Conservation (phyloP, 2,329 filamentous ascomycete genomes). For the Trichoderma asperellum region DNA sequence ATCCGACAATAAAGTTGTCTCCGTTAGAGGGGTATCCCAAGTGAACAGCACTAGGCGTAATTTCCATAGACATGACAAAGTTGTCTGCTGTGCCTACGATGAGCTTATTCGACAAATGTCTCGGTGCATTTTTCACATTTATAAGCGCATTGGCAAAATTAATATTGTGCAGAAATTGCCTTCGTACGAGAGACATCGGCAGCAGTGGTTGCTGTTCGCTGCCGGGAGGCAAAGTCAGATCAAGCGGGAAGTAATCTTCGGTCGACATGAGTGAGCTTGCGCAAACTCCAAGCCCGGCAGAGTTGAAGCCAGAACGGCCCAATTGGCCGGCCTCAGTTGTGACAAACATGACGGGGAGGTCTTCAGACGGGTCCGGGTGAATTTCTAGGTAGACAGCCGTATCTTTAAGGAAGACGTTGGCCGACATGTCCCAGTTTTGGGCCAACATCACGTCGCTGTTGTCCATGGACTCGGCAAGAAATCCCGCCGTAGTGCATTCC, state of each 20-base stretch:
- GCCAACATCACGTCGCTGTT: constrained; percentile 24
- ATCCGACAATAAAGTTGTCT: constrained; percentile 20
- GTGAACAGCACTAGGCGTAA: background rate
- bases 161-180: constrained; percentile 25
- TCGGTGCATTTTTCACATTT: constrained; percentile 25
- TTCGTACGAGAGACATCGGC: constrained; percentile 26
- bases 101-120: constrained; percentile 28
- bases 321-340: background rate
- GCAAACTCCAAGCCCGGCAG: constrained; percentile 23
- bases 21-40: background rate
- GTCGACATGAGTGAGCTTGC: constrained; percentile 30
- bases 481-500: constrained; percentile 25
- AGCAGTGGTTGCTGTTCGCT: constrained; percentile 7
- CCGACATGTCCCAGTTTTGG: constrained; percentile 30
- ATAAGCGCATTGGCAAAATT: constrained; percentile 24
- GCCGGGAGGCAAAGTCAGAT: background rate
- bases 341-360: constrained; percentile 1
- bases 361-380: constrained; percentile 25
- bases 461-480: constrained; percentile 11
- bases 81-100: constrained; percentile 22
- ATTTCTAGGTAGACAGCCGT: constrained; percentile 26
- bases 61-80: background rate
- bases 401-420: constrained; percentile 22
- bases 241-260: constrained; percentile 28
- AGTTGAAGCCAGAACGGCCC: constrained; percentile 27